Evolutionary conservation across 345 rosid genomes (phyloP), one percentile per base, ranked within the genome.

Genomic region (Eucalyptus cloeziana): DNA sequence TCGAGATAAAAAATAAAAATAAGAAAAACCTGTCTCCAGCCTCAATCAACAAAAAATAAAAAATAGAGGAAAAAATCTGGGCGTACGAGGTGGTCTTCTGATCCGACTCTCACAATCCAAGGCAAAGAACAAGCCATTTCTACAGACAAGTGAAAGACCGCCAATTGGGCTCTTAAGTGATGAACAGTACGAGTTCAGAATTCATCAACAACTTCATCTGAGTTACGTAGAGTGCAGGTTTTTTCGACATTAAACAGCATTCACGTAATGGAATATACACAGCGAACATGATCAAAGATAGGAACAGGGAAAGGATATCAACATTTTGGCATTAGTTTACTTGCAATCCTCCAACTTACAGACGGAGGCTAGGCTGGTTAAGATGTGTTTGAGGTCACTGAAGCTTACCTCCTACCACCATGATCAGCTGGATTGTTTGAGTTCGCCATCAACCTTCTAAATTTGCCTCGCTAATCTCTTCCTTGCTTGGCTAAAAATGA

Each of bases 121-220:
- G 22, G 9, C 56, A 0, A 7, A 17, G 0, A 51, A 51, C 56
- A 0, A 7, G 56, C 22, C 56, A 0, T 51, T 17, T 51, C 56
- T 17, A 51, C 56, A 51, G 22, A 7, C 54, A 51, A 54, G 54
- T 17, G 54, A 51, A 17, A 51, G 56, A 17, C 4, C 22, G 5
- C 56, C 1, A 7, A 51, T 0, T 51, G 22, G 67, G 33, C 33
- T 30, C 33, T 1, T 0, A 30, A 30, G 69, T 27, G 33, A 13
- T 12, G 69, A 62, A 30, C 33, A 30, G 33, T 30, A 0, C 8
- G 16, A 62, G 69, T 62, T 62, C 69, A 30, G 1, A 27, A 25
- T 24, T 3, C 64, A 54, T 21, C n/a, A 49, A 49, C 16, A 49
- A 51, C 9, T 51, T 51, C 54, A 17, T 4, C 33, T 13, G 54